Conservation (phyloP, 139 green algal species). For the Zygnema cylindricum region DNA sequence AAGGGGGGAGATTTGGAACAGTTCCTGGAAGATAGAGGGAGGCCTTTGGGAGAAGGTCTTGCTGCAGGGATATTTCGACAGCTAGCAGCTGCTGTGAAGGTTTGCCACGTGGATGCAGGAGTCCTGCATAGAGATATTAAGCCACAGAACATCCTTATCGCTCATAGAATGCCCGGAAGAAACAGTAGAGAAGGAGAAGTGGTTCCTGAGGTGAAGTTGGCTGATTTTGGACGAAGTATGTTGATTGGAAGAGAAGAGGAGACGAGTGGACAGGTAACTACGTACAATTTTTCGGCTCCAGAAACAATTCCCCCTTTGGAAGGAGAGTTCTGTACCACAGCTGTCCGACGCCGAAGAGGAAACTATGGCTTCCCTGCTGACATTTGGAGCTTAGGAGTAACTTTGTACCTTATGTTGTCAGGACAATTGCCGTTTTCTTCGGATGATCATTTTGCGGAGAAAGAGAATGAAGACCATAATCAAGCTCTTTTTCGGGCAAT, state of each 20-base stretch:
- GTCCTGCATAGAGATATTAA: neutral
- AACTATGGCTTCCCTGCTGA: constrained; percentile 54
- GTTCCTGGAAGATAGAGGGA: neutral
- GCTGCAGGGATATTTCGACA: neutral
- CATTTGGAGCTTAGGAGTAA: constrained; percentile 86
- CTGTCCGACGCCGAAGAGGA: neutral
- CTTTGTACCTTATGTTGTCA: constrained; percentile 87
- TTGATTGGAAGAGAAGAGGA: neutral
- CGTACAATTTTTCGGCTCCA: neutral
- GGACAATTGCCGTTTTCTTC: constrained; percentile 80
- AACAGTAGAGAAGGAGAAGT: neutral
- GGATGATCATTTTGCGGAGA: too few species aligned
- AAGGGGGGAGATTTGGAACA: constrained; percentile 81
- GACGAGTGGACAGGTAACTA: neutral
- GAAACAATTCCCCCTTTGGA: neutral
- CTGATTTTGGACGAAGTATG: neutral
- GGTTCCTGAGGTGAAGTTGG: neutral
- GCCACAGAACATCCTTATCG: neutral
- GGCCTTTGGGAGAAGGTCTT: neutral
- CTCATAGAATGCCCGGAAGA: neutral
- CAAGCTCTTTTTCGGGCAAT: neutral
- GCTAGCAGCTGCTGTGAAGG: neutral
- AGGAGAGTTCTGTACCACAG: neutral
- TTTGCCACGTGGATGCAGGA: neutral
- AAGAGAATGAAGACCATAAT: neutral